Conservation (phyloP, 331 rosid genomes). For the Malus hybrid region DNA sequence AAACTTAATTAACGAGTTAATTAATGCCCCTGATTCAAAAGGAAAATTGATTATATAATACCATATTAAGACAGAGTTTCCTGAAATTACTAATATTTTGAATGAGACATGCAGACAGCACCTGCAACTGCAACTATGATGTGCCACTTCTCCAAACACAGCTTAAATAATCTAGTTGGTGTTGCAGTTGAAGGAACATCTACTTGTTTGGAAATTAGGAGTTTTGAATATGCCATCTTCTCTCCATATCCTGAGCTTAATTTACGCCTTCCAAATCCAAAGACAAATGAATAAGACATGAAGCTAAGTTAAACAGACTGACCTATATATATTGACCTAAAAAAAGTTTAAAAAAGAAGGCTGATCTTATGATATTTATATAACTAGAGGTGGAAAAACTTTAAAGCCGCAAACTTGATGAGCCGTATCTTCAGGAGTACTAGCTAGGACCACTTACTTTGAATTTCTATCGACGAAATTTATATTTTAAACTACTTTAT, state of each 20-base stretch:
- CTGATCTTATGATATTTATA: not conserved
- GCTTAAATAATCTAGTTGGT: not conserved
- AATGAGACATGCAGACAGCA: not conserved
- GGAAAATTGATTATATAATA: not conserved
- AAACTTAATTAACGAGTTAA: not conserved
- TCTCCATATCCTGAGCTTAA: not conserved
- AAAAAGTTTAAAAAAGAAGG: not conserved
- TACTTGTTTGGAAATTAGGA: not conserved
- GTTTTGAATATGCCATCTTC: not conserved
- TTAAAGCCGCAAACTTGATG: not conserved
- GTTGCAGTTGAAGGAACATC: constrained; percentile 2
- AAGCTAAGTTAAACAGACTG: not conserved
- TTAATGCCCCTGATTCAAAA: not conserved
- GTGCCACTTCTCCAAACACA: not conserved
- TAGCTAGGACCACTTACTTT: too few relatives aligned
- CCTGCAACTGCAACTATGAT: not conserved
- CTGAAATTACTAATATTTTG: not conserved
- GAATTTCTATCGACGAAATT: not conserved
- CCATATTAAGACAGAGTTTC: too few relatives aligned
- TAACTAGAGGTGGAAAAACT: too few relatives aligned
- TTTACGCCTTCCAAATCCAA: not conserved
- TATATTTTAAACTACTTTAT: not conserved
- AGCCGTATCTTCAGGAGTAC: too few relatives aligned
- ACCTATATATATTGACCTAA: not conserved
- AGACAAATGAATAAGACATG: not conserved